Base-by-base conservation (phyloP, 225 moss, liverwort and hornwort species). In the Bryum argenteum region DNA sequence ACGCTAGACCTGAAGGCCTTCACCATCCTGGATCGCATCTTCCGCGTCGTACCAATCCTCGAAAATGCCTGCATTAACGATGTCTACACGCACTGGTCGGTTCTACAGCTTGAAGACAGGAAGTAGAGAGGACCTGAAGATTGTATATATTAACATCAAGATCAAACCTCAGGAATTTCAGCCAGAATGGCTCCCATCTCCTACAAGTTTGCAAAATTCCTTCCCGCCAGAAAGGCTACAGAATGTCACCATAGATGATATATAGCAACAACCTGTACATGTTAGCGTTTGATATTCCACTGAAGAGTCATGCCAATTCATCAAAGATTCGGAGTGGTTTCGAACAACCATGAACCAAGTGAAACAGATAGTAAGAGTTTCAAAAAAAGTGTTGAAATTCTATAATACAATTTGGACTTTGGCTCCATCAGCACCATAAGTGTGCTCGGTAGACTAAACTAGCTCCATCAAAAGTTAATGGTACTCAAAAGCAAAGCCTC, bases 371-470 rank as follows among this genome's bases (percentile, higher is more conserved):
- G 0, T 44, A 24, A 69, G 10, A 42, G 38, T 20, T 20, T 73
- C 52, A 26, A 58, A 20, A 58, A 45, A 58, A 58, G 17, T 45
- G 45, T 14, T 44, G 22, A 18, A 39, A 65, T 57, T 55, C 65
- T 83, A 80, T 83, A 42, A 56, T 83, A 83, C 83, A 83, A 11
- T 45, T 65, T 66, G 66, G 66, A 69, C 14, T 66, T 74, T 16
- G 47, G 45, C 61, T 71, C 72, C 28, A 18, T 28, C 18, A 54
- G 69, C 54, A 48, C 65, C 59, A 54, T n/a, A 54, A 28, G 58
- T 47, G 58, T 59, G 58, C 47, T 62, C 23, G 26, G 61, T 71
- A 54, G 9, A 67, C 37, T 59, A 79, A 77, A 61, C 65, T 67
- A 53, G 54, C 67, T 75, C 79, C 63, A 57, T 64, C 63, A 56